Conservation (phyloP, 768 basidiomycete genomes). For the Suillus occidentalis region DNA sequence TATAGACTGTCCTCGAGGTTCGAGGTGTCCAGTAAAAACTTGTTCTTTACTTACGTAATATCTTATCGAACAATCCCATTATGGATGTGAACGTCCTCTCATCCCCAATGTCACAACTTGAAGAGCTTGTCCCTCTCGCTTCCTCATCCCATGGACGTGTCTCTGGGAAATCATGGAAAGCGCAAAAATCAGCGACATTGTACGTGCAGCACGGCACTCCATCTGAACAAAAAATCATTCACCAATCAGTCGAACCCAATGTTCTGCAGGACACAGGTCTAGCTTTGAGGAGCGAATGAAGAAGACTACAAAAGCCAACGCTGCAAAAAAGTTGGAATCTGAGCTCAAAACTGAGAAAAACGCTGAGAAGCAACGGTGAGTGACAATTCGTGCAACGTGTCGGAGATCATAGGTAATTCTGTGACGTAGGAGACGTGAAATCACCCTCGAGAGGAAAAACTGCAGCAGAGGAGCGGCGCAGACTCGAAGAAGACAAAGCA, state of each 20-base stretch:
- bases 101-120: not conserved
- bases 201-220: slow-evolving; percentile 27
- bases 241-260: slow-evolving; percentile 54
- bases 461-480: slow-evolving; percentile 70
- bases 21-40: not conserved
- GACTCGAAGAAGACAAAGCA: slow-evolving; percentile 45
- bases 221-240: slow-evolving; percentile 1
- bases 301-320: slow-evolving; percentile 60
- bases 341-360: slow-evolving; percentile 79
- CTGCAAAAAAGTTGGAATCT: slow-evolving; percentile 70
- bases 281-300: slow-evolving; percentile 74
- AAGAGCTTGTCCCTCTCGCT: slow-evolving; percentile 37
- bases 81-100: not conserved
- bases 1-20: not conserved
- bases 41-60: not conserved
- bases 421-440: slow-evolving; percentile 55
- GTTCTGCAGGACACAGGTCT: slow-evolving; percentile 63
- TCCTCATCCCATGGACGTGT: slow-evolving; percentile 64
- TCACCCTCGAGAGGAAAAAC: slow-evolving; percentile 69
- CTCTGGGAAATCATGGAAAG: slow-evolving; percentile 74
- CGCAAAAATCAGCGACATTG: slow-evolving; percentile 49
- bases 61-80: not conserved
- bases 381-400: not conserved
- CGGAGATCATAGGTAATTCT: not conserved
- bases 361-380: slow-evolving; percentile 62